Percentiles rank a stretch among this genome's conserved stretches.
These are phyloP conservation scores for Laguncularia racemosa DNA, from an alignment of 345 rosid species.

Conservation along the genomic window DNA sequence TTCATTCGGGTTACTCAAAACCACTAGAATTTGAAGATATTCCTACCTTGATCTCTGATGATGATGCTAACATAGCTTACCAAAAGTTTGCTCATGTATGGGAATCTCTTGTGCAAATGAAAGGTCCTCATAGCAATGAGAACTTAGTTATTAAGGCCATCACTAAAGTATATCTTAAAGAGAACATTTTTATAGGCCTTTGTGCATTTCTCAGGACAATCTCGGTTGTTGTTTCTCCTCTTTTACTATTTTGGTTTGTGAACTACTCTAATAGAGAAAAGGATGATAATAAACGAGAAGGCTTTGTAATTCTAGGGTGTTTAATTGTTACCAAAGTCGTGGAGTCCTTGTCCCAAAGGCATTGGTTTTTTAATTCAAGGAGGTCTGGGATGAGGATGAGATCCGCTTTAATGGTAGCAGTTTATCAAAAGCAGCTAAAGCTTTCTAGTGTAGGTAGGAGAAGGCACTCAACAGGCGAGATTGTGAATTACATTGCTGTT, in stretches of 20 bases:
- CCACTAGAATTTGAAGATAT: constrained; percentile 53
- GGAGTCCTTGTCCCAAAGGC: constrained; percentile 68
- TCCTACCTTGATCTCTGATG: constrained; percentile 42
- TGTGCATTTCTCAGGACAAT: constrained; percentile 44
- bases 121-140: constrained; percentile 11
- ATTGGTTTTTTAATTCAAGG: constrained; percentile 55
- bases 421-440: constrained; percentile 54
- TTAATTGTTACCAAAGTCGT: constrained; percentile 37
- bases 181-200: constrained; percentile 35
- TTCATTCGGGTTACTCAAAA: constrained; percentile 45
- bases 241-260: constrained; percentile 57
- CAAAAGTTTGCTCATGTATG: constrained; percentile 44
- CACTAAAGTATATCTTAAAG: constrained; percentile 40
- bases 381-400: constrained; percentile 71
- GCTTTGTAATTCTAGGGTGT: constrained; percentile 46
- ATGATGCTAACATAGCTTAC: constrained; percentile 52
- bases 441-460: constrained; percentile 57
- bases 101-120: constrained; percentile 27
- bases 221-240: constrained; percentile 45
- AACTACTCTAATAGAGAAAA: constrained; percentile 37
- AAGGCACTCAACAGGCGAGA: constrained; percentile 68
- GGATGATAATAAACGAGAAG: constrained; percentile 21
- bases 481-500: constrained; percentile 64
- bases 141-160: constrained; percentile 48
- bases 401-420: constrained; percentile 65